Percentiles rank a stretch among this genome's conserved stretches.
These are phyloP conservation scores for Rhododendron simsii DNA, from an alignment of 148 eudicot genomes.

Conservation along the genomic window DNA sequence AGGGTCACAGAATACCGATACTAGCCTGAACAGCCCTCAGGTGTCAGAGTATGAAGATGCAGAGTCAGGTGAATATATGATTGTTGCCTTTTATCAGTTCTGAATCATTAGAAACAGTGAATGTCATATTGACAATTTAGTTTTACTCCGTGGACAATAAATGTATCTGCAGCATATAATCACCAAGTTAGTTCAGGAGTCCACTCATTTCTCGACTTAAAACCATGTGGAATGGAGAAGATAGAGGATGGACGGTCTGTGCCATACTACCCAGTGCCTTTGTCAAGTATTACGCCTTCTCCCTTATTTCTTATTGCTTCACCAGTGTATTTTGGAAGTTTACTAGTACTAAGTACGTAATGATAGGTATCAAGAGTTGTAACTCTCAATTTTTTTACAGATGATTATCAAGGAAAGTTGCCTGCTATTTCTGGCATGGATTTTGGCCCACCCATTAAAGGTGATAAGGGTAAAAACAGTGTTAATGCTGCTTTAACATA, in stretches of 20 bases:
- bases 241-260: slow-evolving; percentile 29
- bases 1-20: slow-evolving; percentile 45
- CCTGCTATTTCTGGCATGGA: slow-evolving; percentile 27
- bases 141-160: background rate
- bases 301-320: background rate
- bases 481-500: slow-evolving; percentile 23
- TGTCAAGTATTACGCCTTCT: slow-evolving; percentile 28
- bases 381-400: slow-evolving; percentile 23
- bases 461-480: slow-evolving; percentile 15
- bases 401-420: slow-evolving; percentile 38
- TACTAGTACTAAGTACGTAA: background rate
- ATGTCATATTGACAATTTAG: background rate
- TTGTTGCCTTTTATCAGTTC: slow-evolving; percentile 3
- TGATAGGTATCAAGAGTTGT: background rate
- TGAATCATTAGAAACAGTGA: background rate
- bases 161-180: slow-evolving; percentile 33
- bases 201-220: slow-evolving; percentile 32
- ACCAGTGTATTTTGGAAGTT: background rate
- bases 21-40: slow-evolving; percentile 47
- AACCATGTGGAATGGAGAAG: slow-evolving; percentile 22
- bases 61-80: slow-evolving; percentile 50
- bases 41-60: slow-evolving; percentile 69
- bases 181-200: slow-evolving; percentile 39
- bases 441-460: slow-evolving; percentile 23
- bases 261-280: slow-evolving; percentile 39